Evolutionary conservation across 352 stramenopile genomes (phyloP).

Genomic region (Peronospora destructor): DNA sequence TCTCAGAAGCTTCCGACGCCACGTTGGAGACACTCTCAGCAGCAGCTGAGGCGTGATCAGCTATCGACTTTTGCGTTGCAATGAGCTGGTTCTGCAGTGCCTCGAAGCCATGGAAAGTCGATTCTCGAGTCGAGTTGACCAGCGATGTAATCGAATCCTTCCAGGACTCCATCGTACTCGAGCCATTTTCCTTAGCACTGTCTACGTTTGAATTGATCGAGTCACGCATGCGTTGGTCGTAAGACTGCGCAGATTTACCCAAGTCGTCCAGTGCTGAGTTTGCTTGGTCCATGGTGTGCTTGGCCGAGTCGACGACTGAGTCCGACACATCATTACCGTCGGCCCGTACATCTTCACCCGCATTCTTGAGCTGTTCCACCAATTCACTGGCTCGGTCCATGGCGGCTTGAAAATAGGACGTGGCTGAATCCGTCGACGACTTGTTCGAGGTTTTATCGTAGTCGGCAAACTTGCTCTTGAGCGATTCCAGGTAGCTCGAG

Average conservation of each 20-base stretch:
- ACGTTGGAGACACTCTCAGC: slow-evolving; percentile 11
- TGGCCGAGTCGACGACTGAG: slow-evolving; percentile 17
- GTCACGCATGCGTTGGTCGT: slow-evolving; percentile 15
- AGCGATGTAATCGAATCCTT: slow-evolving; percentile 27
- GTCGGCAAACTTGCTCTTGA: slow-evolving; percentile 35
- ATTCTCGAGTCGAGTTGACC: slow-evolving; percentile 25
- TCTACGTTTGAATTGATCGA: slow-evolving; percentile 20
- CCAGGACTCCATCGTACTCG: slow-evolving; percentile 12
- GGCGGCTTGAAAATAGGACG: slow-evolving; percentile 31
- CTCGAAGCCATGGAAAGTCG: slow-evolving; percentile 35
- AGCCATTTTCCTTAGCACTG: slow-evolving; percentile 22
- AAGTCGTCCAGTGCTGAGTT: slow-evolving; percentile 24
- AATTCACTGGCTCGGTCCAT: slow-evolving; percentile 26
- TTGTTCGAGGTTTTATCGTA: slow-evolving; percentile 37
- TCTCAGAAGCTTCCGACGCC: slow-evolving; percentile 17
- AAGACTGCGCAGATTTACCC: slow-evolving; percentile 17
- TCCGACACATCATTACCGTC: slow-evolving; percentile 23
- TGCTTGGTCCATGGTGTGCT: slow-evolving; percentile 30
- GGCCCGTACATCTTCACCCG: slow-evolving; percentile 14
- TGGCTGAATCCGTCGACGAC: slow-evolving; percentile 26
- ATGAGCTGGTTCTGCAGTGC: slow-evolving; percentile 32
- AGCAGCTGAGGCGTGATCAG: slow-evolving; percentile 16
- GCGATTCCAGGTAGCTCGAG: slow-evolving; percentile 28
- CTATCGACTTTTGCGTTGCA: slow-evolving; percentile 18
- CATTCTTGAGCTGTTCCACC: slow-evolving; percentile 21